Percentiles rank a stretch among this genome's conserved stretches.
phyloP scores from a whole-genome alignment of 2,329 filamentous ascomycete species.

The Calonectria pauciramosa region DNA sequence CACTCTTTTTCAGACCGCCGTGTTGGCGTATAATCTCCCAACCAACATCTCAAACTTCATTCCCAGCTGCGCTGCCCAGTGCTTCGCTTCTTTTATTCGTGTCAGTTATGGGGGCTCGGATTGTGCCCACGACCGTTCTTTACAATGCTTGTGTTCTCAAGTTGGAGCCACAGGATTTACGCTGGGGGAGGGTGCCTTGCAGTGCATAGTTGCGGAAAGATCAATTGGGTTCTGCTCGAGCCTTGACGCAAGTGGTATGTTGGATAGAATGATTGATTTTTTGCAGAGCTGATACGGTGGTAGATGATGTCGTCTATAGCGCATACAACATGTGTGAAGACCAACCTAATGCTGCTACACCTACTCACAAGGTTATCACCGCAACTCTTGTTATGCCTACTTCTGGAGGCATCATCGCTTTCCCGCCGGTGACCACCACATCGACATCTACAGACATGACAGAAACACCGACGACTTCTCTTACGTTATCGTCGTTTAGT shows the following conservation, averaged over 20 bases:
- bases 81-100: conserved; percentile 74
- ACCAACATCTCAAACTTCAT: conserved; percentile 59
- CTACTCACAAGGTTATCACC: conserved; percentile 70
- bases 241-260: conserved; percentile 55
- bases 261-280: not conserved
- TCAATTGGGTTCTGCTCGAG: conserved; percentile 65
- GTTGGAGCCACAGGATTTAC: conserved; percentile 74
- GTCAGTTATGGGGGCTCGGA: conserved; percentile 66
- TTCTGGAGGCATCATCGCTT: conserved; percentile 46
- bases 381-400: conserved; percentile 64
- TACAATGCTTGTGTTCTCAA: conserved; percentile 75
- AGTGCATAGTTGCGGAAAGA: conserved; percentile 72
- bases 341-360: conserved; percentile 63
- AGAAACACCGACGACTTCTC: not conserved
- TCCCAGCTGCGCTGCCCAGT: conserved; percentile 72
- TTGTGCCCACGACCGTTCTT: conserved; percentile 59
- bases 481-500: conserved; percentile 29
- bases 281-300: conserved; percentile 31
- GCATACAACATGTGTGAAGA: conserved; percentile 72
- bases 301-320: conserved; percentile 58
- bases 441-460: not conserved
- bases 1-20: conserved; percentile 44
- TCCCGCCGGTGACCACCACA: conserved; percentile 41
- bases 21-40: conserved; percentile 49
- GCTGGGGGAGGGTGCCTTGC: conserved; percentile 78